Base-by-base conservation (phyloP, 306 rosid genomes). In the Cucumis sativus region DNA sequence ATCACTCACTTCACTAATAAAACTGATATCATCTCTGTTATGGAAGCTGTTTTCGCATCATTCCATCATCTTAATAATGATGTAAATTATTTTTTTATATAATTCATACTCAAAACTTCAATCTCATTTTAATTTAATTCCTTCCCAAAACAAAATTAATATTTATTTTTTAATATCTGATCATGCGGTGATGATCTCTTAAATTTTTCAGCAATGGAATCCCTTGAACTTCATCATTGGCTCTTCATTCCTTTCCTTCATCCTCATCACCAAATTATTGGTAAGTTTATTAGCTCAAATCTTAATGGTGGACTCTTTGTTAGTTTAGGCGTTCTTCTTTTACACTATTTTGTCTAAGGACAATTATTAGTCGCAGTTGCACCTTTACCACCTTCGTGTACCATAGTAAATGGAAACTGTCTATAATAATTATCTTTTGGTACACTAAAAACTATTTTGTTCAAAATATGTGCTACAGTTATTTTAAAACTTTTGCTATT, bases 181-280 rank as follows among this genome's bases (percentile, higher is more conserved):
- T 57, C 62, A 4, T 23, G 7, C 1, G 5, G 5, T 10, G 30
- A 28, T 28, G 30, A 1, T 13, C 12, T 64, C 17, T 39, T 39
- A 13, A 63, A 7, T 7, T 63, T 35, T 37, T 15, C 25, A 83
- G 12, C 92, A 90, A 92, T 93, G 96, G 96, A 85, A 84, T 52
- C 93, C 98, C 60, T 82, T 76, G 41, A 89, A 89, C 78, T 87
- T 86, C 62, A 58, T 89, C 63, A 84, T 93, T 6, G 98, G 98
- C 65, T 77, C 79, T 78, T 88, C 91, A 2, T 93, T 93, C 89
- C 79, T 93, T 64, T 45, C 80, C 57, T 87, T 93, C 85, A 93
- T 93, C 80, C 84, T 93, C 75, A 64, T 86, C 5, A 68, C 88
- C 11, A 87, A 90, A 82, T 79, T 85, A 76, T 39, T 89, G 94